Conservation (phyloP, 768 basidiomycete genomes). For the Suillus lakei region DNA sequence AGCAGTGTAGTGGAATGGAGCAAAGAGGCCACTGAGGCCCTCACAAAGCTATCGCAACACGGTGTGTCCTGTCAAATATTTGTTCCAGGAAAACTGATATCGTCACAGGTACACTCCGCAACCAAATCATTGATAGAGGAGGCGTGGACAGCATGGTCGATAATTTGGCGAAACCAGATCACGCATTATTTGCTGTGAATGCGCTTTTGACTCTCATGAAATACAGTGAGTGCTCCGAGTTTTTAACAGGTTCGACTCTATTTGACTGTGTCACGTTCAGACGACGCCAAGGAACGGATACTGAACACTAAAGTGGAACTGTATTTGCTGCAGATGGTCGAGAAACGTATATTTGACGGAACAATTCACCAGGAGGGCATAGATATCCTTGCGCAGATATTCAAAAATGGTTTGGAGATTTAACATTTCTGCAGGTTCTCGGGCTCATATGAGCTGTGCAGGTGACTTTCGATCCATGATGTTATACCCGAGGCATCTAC, state of each 20-base stretch:
- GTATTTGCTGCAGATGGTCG: neutral
- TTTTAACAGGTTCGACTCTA: neutral
- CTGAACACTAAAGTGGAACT: neutral
- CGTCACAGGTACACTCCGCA: neutral
- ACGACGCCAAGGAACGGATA: neutral
- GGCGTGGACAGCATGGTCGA: neutral
- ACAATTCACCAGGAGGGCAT: neutral
- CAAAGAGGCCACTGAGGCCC: neutral
- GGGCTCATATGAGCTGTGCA: neutral
- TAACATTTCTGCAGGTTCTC: neutral
- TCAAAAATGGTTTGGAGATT: neutral
- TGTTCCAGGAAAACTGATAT: neutral
- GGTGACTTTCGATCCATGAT: neutral
- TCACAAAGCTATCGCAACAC: neutral
- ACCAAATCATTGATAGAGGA: neutral
- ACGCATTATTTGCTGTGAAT: neutral
- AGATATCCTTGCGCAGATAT: neutral
- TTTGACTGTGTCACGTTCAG: neutral
- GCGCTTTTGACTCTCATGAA: neutral
- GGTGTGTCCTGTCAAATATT: neutral
- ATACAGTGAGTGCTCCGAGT: neutral
- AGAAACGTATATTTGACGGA: neutral
- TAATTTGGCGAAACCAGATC: constrained; percentile 1
- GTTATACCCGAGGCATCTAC: neutral
- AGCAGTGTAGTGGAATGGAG: neutral